phyloP scores from a whole-genome alignment of 352 stramenopile genomes.

The Phytopythium aichiense region DNA sequence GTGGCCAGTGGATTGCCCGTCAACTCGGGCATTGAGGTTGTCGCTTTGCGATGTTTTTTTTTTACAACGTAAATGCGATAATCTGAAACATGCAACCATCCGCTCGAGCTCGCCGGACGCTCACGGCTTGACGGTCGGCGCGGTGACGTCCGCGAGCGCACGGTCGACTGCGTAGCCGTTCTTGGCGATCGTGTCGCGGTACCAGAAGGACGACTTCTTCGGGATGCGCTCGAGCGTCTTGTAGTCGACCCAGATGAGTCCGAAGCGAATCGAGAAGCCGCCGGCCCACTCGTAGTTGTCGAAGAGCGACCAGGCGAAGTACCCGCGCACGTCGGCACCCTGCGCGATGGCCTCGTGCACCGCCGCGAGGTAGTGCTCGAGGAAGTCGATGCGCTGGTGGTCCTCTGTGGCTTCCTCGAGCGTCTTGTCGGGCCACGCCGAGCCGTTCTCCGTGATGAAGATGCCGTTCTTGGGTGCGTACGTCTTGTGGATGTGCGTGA shows the following conservation, averaged over 20 bases:
- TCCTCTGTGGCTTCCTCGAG: conserved; percentile 68
- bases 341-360: conserved; percentile 40
- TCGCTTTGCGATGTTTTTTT: no score
- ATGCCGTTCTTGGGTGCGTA: conserved; percentile 75
- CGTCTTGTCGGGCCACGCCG: conserved; percentile 44
- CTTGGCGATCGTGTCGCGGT: conserved; percentile 30
- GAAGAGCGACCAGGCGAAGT: conserved; percentile 89
- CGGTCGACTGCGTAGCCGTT: conserved; percentile 24
- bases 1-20: no score
- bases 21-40: no score
- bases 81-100: not conserved
- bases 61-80: no score
- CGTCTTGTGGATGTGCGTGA: conserved; percentile 85
- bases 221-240: conserved; percentile 48
- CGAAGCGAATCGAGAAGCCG: conserved; percentile 46
- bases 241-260: conserved; percentile 46
- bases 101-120: not conserved
- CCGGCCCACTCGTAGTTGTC: conserved; percentile 92
- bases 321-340: conserved; percentile 56
- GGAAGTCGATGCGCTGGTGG: conserved; percentile 64
- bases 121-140: not conserved
- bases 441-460: conserved; percentile 92
- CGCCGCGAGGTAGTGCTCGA: conserved; percentile 70
- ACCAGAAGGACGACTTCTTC: conserved; percentile 53
- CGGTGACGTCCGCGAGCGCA: not conserved